phyloP scores from a whole-genome alignment of 1,139 yeast genomes.

The Candida glucosophila region DNA sequence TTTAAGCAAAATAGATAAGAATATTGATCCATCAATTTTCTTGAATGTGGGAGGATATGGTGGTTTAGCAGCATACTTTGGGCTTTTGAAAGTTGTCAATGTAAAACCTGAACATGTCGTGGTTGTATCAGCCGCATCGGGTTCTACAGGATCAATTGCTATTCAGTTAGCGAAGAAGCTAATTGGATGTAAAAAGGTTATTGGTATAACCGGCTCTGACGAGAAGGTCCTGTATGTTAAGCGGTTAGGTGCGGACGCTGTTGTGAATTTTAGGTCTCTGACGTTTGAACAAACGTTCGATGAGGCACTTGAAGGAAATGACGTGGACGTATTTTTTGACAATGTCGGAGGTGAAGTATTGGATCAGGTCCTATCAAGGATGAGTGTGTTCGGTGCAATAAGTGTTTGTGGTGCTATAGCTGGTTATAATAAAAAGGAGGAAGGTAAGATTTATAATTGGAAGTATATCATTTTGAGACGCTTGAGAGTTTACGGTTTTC shows the following conservation, averaged over 20 bases:
- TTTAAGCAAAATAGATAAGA: slow-evolving; percentile 16
- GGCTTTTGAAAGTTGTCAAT: slow-evolving; percentile 16
- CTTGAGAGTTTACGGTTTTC: slow-evolving; percentile 40
- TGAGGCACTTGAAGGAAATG: slow-evolving; percentile 36
- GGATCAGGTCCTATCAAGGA: slow-evolving; percentile 33
- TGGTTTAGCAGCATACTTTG: slow-evolving; percentile 24
- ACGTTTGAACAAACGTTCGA: slow-evolving; percentile 33
- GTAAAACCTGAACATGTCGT: slow-evolving; percentile 14
- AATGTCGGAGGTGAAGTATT: slow-evolving; percentile 60
- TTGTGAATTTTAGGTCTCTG: slow-evolving; percentile 18
- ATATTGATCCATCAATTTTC: slow-evolving; percentile 27
- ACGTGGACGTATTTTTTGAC: slow-evolving; percentile 44
- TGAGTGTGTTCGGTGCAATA: slow-evolving; percentile 36
- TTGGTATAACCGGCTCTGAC: slow-evolving; percentile 22
- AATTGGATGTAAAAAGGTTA: slow-evolving; percentile 9
- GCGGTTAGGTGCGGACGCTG: slow-evolving; percentile 21
- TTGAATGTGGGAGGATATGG: slow-evolving; percentile 34
- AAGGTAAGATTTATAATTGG: slow-evolving; percentile 29
- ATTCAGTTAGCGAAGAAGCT: slow-evolving; percentile 9
- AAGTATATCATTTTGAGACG: slow-evolving; percentile 37
- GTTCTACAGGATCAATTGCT: slow-evolving; percentile 11
- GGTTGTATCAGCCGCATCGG: slow-evolving; percentile 11
- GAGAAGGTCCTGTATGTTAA: slow-evolving; percentile 22
- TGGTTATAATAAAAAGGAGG: slow-evolving; percentile 40
- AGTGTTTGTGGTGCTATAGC: slow-evolving; percentile 59